A percentile compares a stretch with the other conserved stretches of the same genome.
These are phyloP conservation scores for Sporobolomyces phaffii DNA, from an alignment of 768 basidiomycete genomes.

Conservation along the genomic window DNA sequence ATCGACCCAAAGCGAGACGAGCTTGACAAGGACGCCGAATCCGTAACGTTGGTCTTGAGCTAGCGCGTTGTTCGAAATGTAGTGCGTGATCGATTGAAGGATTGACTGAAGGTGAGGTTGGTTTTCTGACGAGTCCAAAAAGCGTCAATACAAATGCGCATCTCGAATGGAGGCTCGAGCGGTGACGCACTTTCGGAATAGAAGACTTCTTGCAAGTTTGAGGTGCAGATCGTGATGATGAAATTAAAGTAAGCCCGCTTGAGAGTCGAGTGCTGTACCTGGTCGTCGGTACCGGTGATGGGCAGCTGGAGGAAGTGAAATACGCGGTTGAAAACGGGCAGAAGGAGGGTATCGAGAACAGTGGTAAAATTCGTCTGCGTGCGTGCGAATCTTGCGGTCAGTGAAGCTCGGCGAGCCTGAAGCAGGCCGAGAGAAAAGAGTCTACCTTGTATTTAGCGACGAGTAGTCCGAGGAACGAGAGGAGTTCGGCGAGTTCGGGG, in stretches of 20 bases:
- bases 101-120: slow-evolving; percentile 60
- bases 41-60: slow-evolving; percentile 69
- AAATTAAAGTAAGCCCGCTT: slow-evolving; percentile 82
- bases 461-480: slow-evolving; percentile 85
- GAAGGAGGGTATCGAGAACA: slow-evolving; percentile 82
- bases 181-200: slow-evolving; percentile 70
- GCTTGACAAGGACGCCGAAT: slow-evolving; percentile 61
- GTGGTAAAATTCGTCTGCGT: slow-evolving; percentile 71
- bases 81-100: slow-evolving; percentile 63
- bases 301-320: slow-evolving; percentile 72
- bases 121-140: slow-evolving; percentile 53
- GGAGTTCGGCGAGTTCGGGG: slow-evolving; percentile 85
- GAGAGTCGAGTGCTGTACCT: slow-evolving; percentile 67
- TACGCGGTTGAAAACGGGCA: slow-evolving; percentile 78
- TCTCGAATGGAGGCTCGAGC: background rate
- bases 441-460: slow-evolving; percentile 82
- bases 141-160: slow-evolving; percentile 40
- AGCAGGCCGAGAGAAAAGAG: background rate
- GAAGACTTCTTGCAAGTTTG: slow-evolving; percentile 76
- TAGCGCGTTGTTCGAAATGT: slow-evolving; percentile 73
- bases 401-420: too few relatives aligned
- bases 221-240: slow-evolving; percentile 69
- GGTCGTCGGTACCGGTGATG: slow-evolving; percentile 77
- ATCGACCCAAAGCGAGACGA: slow-evolving; percentile 48
- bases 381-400: too few relatives aligned